These are phyloP conservation scores for Orbilia javanica DNA, from an alignment of 2,329 filamentous ascomycete species.

Conservation along the genomic window DNA sequence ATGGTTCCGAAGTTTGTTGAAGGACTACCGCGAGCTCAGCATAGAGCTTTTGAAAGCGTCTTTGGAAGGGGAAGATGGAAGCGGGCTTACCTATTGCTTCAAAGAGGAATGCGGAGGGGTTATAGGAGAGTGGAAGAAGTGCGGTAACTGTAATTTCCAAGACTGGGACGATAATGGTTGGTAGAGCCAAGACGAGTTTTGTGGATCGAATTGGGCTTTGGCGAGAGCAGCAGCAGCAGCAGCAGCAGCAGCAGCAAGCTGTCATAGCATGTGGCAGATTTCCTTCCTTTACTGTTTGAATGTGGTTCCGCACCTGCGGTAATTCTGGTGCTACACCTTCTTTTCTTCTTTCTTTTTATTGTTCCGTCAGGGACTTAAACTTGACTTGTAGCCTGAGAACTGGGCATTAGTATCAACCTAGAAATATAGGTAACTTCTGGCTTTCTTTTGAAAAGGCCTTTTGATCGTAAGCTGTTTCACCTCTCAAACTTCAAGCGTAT, in stretches of 20 bases:
- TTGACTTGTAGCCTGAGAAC: not conserved
- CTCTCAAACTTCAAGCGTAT: too few species aligned
- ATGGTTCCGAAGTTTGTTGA: constrained; percentile 32
- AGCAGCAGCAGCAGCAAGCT: not conserved
- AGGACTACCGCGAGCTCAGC: constrained; percentile 17
- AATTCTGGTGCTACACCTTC: not conserved
- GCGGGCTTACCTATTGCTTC: constrained; percentile 19
- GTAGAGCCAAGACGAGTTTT: constrained; percentile 16
- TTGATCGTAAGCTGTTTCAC: too few species aligned
- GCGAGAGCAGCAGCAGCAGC: not conserved
- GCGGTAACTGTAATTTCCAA: not conserved
- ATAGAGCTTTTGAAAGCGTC: constrained; percentile 35
- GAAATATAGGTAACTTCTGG: too few species aligned
- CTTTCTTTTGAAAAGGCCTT: too few species aligned
- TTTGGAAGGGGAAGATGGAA: constrained; percentile 3
- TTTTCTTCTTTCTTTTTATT: not conserved
- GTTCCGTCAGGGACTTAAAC: not conserved
- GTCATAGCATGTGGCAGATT: not conserved
- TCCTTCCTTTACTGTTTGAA: not conserved
- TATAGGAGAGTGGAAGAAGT: constrained; percentile 36
- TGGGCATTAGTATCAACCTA: too few species aligned
- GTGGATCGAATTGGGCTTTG: constrained; percentile 28
- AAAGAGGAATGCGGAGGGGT: constrained; percentile 25
- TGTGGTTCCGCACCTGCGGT: not conserved
- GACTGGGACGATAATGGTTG: constrained; percentile 33